These are phyloP conservation scores for Angomonas ambiguus DNA, from an alignment of 208 protist genomes.

Conservation along the genomic window DNA sequence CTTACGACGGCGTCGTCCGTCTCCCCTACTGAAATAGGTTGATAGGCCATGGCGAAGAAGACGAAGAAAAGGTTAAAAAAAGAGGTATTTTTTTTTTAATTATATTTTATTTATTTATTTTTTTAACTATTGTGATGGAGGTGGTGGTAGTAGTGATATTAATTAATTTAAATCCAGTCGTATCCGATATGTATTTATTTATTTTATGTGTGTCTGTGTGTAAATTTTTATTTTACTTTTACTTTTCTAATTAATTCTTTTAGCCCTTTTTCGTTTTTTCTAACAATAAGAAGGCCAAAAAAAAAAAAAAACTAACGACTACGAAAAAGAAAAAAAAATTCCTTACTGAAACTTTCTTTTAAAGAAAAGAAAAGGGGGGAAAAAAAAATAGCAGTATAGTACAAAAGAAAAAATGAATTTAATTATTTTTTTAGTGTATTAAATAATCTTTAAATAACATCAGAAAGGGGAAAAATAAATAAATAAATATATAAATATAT, in stretches of 20 bases:
- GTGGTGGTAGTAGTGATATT: no score
- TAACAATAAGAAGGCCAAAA: constrained; percentile 1
- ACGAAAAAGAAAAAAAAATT: background rate
- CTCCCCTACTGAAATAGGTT: constrained; percentile 69
- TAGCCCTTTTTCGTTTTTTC: no score
- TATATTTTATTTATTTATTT: constrained; percentile 15
- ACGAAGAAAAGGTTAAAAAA: background rate
- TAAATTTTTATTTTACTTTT: no score
- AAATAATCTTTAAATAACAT: background rate
- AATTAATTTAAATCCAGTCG: no score
- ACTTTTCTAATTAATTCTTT: no score
- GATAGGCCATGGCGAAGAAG: constrained; percentile 40
- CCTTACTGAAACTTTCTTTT: constrained; percentile 1
- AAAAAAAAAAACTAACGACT: background rate
- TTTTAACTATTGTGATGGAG: no score
- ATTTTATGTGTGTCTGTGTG: no score
- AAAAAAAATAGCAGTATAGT: background rate
- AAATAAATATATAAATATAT: constrained; percentile 3
- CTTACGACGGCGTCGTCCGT: no score
- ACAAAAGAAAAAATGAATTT: background rate
- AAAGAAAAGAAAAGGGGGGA: constrained; percentile 12
- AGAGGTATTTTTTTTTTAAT: background rate
- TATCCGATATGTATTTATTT: no score
- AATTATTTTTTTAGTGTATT: background rate
- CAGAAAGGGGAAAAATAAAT: constrained; percentile 1